Percentiles rank a stretch among this genome's conserved stretches.
Evolutionary conservation across 1,284 basidiomycete genomes (phyloP).

Genomic region (Ceratobasidium sp.): DNA sequence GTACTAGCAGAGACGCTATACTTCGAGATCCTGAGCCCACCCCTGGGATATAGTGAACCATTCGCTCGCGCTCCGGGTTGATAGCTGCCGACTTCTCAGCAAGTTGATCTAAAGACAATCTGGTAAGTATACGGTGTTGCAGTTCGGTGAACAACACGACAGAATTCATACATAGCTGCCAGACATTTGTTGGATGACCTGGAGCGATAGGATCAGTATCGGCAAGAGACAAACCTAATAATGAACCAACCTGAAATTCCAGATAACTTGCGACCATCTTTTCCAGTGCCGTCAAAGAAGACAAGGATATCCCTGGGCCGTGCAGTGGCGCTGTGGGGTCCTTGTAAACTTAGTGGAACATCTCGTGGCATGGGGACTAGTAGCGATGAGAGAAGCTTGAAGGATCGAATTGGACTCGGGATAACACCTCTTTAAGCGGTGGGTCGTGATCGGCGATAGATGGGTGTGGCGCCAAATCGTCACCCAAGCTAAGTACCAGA

Average conservation of each 20-base stretch:
- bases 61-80: neutral
- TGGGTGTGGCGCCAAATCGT: no score
- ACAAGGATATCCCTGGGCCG: neutral
- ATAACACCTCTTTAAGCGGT: no score
- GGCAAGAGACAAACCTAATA: no score
- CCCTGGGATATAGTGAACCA: slow-evolving; percentile 6
- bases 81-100: neutral
- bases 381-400: neutral
- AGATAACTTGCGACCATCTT: neutral
- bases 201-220: neutral
- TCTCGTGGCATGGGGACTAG: neutral
- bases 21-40: neutral
- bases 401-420: no score
- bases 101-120: neutral
- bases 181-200: slow-evolving; percentile 12
- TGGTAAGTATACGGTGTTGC: neutral
- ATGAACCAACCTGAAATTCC: neutral
- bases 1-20: neutral
- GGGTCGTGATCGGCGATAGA: no score
- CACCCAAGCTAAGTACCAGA: no score
- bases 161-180: slow-evolving; percentile 7
- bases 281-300: neutral
- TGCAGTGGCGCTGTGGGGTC: neutral
- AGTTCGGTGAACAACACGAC: neutral
- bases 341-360: neutral